Percentiles rank a stretch among this genome's conserved stretches.
Conservation (phyloP, 495 filamentous ascomycete genomes). For the Neurospora tetraspora region DNA sequence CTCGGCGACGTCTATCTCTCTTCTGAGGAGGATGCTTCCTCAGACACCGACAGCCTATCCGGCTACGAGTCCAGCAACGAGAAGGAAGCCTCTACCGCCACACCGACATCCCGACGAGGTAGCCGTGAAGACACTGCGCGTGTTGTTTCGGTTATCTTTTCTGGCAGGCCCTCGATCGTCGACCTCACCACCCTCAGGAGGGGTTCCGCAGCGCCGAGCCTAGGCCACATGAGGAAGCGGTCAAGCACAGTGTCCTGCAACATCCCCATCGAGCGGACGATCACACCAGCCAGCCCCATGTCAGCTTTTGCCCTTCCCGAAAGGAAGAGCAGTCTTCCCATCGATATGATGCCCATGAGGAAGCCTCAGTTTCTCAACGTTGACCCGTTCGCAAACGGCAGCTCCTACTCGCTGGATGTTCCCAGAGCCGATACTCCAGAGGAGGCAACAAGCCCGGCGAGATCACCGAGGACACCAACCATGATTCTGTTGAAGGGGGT, state of each 20-base stretch:
- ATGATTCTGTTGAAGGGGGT: slow-evolving; percentile 30
- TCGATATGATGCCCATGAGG: slow-evolving; percentile 26
- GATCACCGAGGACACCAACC: slow-evolving; percentile 29
- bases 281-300: slow-evolving; percentile 23
- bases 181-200: slow-evolving; percentile 27
- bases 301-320: slow-evolving; percentile 12
- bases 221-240: slow-evolving; percentile 11
- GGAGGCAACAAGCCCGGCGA: slow-evolving; percentile 11
- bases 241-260: slow-evolving; percentile 17
- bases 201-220: slow-evolving; percentile 29
- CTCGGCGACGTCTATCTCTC: slow-evolving; percentile 41
- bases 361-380: slow-evolving; percentile 34
- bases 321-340: slow-evolving; percentile 24
- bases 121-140: slow-evolving; percentile 39
- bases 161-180: slow-evolving; percentile 37
- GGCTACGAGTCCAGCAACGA: slow-evolving; percentile 35
- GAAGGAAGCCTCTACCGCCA: slow-evolving; percentile 4
- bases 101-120: slow-evolving; percentile 22
- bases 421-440: slow-evolving; percentile 14
- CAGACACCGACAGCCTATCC: slow-evolving; percentile 40
- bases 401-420: slow-evolving; percentile 25
- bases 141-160: slow-evolving; percentile 38
- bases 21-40: slow-evolving; percentile 42
- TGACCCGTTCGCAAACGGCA: slow-evolving; percentile 35
- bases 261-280: slow-evolving; percentile 13